Evolutionary conservation across 2,329 filamentous ascomycete species (phyloP), one percentile per base, ranked within the genome.

Genomic region (Nigrospora sphaerica): DNA sequence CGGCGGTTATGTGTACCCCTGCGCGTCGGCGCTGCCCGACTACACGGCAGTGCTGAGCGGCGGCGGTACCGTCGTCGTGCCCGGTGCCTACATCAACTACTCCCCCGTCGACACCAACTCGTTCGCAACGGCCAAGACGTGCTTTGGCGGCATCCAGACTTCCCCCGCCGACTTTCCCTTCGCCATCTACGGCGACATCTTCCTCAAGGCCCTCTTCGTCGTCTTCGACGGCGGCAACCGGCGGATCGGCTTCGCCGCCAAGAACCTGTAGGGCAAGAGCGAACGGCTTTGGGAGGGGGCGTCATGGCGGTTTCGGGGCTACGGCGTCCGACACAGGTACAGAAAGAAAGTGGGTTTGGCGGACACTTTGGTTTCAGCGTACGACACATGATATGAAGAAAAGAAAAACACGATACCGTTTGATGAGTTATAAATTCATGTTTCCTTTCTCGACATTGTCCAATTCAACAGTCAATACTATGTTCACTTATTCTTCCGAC

Each of bases 101-200:
- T 62, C 70, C 1, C 57, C 64, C 17, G 61, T 69, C 31, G 68
- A 65, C 7, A 65, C 57, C 9, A 67, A 69, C 54, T 65, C 57
- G 6, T 62, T 58, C 4, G 40, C 34, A 16, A 34, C 40, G 2
- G 40, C 40, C 40, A 44, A 28, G 23, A 68, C 44, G 32, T 85
- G 81, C 71, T 83, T 70, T 54, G 83, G 83, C 49, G 81, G 81
- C 41, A 73, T 86, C 44, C 83, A 86, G 70, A 62, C 46, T 11
- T 6, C 35, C 19, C 46, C 42, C 49, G 12, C 13, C 12, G 43
- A 40, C 28, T 44, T 50, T n/a, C 42, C 44, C 14, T 67, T 80
- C 57, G 73, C 67, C 54, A 83, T 85, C 62, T 78, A 80, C 49
- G 81, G 81, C 36, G 80, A 83, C 53, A 68, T 81, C 52, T 81